A percentile compares a stretch with the other conserved stretches of the same genome.
These are phyloP conservation scores for Leucosporidium scottii DNA, from an alignment of 768 basidiomycete genomes.

Conservation along the genomic window DNA sequence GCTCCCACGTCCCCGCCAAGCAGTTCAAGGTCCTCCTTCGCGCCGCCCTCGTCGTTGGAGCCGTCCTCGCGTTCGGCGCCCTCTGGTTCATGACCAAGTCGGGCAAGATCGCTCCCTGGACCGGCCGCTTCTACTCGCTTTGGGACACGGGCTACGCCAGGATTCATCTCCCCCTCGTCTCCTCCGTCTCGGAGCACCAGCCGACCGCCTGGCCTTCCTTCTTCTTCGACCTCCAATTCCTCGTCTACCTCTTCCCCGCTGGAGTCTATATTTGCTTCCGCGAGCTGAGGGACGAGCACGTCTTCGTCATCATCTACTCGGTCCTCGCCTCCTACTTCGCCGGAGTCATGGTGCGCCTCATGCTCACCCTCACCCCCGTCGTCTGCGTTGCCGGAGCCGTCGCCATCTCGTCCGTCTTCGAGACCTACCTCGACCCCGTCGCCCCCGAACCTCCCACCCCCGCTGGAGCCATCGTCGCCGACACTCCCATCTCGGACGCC, in stretches of 20 bases:
- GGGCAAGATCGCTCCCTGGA: conserved; percentile 97
- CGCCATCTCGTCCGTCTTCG: conserved; percentile 76
- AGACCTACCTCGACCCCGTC: conserved; percentile 78
- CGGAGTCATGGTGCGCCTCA: conserved; percentile 98
- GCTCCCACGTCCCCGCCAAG: conserved; percentile 79
- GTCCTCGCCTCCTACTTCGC: conserved; percentile 96
- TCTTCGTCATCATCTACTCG: conserved; percentile 98
- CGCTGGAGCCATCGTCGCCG: background rate
- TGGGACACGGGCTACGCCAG: conserved; percentile 97
- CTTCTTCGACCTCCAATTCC: conserved; percentile 98
- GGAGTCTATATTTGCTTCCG: conserved; percentile 92
- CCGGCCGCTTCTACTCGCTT: conserved; percentile 97
- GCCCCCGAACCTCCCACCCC: conserved; percentile 51
- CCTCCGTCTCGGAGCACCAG: conserved; percentile 98
- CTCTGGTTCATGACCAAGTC: conserved; percentile 79
- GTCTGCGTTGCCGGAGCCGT: conserved; percentile 92
- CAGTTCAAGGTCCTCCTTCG: conserved; percentile 82
- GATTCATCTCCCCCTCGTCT: conserved; percentile 52
- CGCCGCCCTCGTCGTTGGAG: conserved; percentile 58
- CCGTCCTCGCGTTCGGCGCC: conserved; percentile 62
- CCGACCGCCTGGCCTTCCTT: conserved; percentile 99
- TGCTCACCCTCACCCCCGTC: conserved; percentile 93
- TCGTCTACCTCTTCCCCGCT: conserved; percentile 95
- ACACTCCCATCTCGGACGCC: conserved; percentile 31
- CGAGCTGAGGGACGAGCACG: conserved; percentile 86